Evolutionary conservation across 805 yeast species (phyloP), one percentile per base, ranked within the genome.

Genomic region (Yarrowia yakushimensis): DNA sequence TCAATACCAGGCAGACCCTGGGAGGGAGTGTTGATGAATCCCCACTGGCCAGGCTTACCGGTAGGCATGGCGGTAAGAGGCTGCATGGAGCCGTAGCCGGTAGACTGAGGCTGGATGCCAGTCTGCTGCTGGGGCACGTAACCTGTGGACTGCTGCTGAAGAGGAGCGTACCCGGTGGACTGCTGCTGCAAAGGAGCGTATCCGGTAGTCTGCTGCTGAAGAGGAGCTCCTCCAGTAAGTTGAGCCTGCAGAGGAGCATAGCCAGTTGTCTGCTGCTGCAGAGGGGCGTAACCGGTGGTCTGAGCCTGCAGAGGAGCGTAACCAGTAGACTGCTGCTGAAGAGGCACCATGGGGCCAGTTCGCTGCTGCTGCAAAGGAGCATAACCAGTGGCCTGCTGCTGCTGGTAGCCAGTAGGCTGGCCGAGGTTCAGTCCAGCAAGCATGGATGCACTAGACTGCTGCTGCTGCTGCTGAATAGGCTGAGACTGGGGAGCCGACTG

Each of bases 21-120:
- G 0, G 87, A 81, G 12, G 90, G 88, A 63, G 79, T 80, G 30
- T 86, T 79, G 45, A 85, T 85, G 76, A 87, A 85, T 4, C 92
- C 90, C 92, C 92, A 86, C 72, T 87, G 85, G 22, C 92, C 92
- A 0, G 91, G 92, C 66, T 75, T 79, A 7, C 92, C 92, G 0
- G 84, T 81, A 2, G 79, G 75, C 72, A 79, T 74, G 17, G 74
- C 67, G n/a, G 67, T 36, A 57, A 74, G 78, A 9, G 74, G 69
- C 62, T 71, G 77, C 60, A 71, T 45, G 25, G 36, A 28, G 2
- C 27, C 27, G 11, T 31, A 46, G 27, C 92, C 92, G 0, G 84
- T 81, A 2, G 79, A 74, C 72, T 79, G 74, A 11, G 63, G 17
- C 68, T 55, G 65, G 67, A 52, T 27, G 15, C 45, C 45, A 10